Evolutionary conservation across 2,329 filamentous ascomycete species (phyloP).

Genomic region (Colletotrichum liaoningense): DNA sequence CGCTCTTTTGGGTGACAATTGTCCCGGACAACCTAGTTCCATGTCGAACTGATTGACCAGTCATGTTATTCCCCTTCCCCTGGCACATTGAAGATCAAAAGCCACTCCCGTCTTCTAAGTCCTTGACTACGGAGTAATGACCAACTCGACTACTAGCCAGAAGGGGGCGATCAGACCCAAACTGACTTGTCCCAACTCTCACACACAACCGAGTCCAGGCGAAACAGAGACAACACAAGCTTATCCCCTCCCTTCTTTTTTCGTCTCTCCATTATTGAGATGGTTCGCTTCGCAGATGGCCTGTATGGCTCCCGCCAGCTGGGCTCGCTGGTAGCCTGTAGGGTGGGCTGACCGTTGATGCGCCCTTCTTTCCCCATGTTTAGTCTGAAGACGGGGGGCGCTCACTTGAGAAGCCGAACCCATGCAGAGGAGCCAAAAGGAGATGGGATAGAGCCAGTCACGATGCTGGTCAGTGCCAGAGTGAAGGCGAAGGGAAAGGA

Average conservation of each 20-base stretch:
- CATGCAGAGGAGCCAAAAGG: background rate
- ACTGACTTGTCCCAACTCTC: slow-evolving; percentile 36
- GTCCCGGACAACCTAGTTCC: background rate
- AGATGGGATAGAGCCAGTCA: background rate
- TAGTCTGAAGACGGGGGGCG: slow-evolving; percentile 5
- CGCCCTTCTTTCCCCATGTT: background rate
- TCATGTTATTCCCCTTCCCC: background rate
- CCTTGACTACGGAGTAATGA: background rate
- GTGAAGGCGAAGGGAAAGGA: background rate
- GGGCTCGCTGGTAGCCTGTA: background rate
- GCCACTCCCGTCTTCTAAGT: background rate
- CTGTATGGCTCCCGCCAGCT: slow-evolving; percentile 7
- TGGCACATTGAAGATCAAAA: background rate
- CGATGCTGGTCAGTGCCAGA: background rate
- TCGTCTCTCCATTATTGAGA: slow-evolving; percentile 26
- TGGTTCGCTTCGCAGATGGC: slow-evolving; percentile 21
- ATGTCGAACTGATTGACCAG: background rate
- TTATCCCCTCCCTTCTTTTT: slow-evolving; percentile 13
- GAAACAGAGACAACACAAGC: slow-evolving; percentile 34
- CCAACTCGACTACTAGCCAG: background rate
- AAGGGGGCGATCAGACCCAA: slow-evolving; percentile 26
- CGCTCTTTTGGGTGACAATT: background rate
- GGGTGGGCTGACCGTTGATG: too few species aligned
- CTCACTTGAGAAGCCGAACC: background rate
- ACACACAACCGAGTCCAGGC: slow-evolving; percentile 30